Evolutionary conservation across 768 basidiomycete species (phyloP).

Genomic region (Exidia glandulosa): DNA sequence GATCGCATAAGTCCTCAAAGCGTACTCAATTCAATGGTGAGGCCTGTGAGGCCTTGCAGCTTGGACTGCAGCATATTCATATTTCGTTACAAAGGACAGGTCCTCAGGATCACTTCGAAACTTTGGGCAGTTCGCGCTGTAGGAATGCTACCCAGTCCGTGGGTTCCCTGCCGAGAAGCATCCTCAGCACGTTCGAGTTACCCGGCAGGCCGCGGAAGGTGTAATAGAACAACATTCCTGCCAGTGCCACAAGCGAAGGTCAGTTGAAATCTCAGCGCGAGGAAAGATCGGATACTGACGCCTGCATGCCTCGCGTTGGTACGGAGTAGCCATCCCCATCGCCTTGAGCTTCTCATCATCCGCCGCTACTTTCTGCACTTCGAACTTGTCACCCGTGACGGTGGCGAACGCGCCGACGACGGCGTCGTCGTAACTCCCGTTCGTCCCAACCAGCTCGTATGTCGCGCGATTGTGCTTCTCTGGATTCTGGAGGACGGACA

Average conservation of each 20-base stretch:
- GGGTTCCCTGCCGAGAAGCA: constrained; percentile 23
- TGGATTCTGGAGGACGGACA: constrained; percentile 18
- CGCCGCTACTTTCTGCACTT: constrained; percentile 10
- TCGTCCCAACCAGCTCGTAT: constrained; percentile 25
- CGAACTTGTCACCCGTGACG: constrained; percentile 7
- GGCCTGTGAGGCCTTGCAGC: too few species aligned
- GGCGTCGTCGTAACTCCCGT: constrained; percentile 18
- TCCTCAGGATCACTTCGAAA: too few species aligned
- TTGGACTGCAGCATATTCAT: too few species aligned
- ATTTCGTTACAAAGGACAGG: too few species aligned
- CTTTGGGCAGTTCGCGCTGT: constrained; percentile 30
- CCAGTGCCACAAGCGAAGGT: too few species aligned
- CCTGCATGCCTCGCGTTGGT: not conserved
- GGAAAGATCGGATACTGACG: not conserved
- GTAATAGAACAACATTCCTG: constrained; percentile 23
- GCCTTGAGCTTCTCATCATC: not conserved
- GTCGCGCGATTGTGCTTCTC: constrained; percentile 20
- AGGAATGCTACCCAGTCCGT: constrained; percentile 16
- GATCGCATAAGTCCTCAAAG: too few species aligned
- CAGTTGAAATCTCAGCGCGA: constrained; percentile 9
- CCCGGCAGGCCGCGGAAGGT: constrained; percentile 22
- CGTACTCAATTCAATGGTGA: too few species aligned
- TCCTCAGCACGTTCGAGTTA: constrained; percentile 20
- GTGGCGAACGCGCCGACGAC: constrained; percentile 14
- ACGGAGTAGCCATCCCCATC: not conserved